Percentiles rank a stretch among this genome's conserved stretches.
These are phyloP conservation scores for Psilocybe tampanensis DNA, from an alignment of 768 basidiomycete genomes.

Conservation along the genomic window DNA sequence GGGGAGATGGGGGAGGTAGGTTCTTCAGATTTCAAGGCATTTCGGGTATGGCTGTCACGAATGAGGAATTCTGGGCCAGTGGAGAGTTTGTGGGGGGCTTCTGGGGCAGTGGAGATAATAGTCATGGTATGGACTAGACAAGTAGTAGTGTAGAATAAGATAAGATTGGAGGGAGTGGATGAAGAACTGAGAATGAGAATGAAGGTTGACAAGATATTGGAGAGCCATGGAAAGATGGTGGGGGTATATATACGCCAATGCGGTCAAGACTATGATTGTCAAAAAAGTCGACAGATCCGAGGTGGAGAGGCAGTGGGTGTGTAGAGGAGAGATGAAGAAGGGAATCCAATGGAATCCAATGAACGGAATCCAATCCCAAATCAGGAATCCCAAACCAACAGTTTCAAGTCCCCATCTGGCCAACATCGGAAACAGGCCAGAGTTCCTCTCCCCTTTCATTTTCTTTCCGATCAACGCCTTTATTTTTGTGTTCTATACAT, in stretches of 20 bases:
- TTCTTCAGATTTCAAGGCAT: conserved; percentile 18
- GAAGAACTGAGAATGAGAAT: not conserved
- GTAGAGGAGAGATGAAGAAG: conserved; percentile 1
- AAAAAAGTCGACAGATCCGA: conserved; percentile 11
- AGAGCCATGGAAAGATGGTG: conserved; percentile 16
- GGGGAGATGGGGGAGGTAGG: conserved; percentile 12
- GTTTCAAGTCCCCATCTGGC: conserved; percentile 6
- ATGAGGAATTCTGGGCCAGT: conserved; percentile 22
- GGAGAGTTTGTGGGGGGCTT: conserved; percentile 31
- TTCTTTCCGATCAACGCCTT: not conserved
- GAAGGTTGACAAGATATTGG: conserved; percentile 9
- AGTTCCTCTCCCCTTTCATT: not conserved
- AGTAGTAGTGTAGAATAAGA: conserved; percentile 5
- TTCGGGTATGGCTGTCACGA: conserved; percentile 24
- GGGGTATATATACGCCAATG: conserved; percentile 21
- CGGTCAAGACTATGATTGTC: conserved; percentile 11
- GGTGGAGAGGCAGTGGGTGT: not conserved
- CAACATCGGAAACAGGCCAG: conserved; percentile 1
- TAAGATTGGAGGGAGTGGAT: not conserved
- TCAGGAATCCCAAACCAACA: conserved; percentile 6
- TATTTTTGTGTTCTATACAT: not conserved
- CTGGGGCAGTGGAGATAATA: conserved; percentile 24
- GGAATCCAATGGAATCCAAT: conserved; percentile 5
- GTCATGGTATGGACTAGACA: conserved; percentile 21
- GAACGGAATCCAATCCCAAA: not conserved